Percentiles rank a stretch among this genome's conserved stretches.
These are phyloP conservation scores for Rubia balearica DNA, from an alignment of 305 asterid genomes.

Conservation along the genomic window DNA sequence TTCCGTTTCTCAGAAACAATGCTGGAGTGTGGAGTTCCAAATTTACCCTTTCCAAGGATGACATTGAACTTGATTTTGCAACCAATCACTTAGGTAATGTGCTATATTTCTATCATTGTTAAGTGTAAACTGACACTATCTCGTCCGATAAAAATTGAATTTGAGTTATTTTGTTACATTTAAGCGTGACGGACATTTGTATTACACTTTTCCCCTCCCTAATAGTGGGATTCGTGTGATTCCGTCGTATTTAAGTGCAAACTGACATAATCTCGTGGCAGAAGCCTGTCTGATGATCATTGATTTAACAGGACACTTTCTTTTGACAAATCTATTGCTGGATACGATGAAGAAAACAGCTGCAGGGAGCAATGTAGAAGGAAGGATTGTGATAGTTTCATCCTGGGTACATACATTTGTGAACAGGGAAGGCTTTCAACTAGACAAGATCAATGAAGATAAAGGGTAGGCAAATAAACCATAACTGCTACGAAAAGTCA, in stretches of 20 bases:
- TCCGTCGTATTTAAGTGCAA: neutral
- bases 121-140: neutral
- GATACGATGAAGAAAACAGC: constrained; percentile 72
- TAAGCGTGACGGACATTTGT: too few relatives aligned
- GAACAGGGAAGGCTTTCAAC: constrained; percentile 39
- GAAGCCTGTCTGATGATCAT: neutral
- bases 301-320: constrained; percentile 57
- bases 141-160: neutral
- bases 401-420: constrained; percentile 57
- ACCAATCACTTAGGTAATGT: neutral
- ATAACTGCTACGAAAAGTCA: neutral
- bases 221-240: too few relatives aligned
- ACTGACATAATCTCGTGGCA: neutral
- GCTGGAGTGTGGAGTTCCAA: neutral
- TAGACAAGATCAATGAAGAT: constrained; percentile 11
- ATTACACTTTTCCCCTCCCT: too few relatives aligned
- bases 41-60: neutral
- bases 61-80: neutral
- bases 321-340: constrained; percentile 70
- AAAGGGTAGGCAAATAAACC: neutral
- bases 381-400: constrained; percentile 64
- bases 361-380: constrained; percentile 45
- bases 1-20: neutral
- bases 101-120: neutral
- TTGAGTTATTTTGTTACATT: too few relatives aligned